phyloP scores from a whole-genome alignment of 352 stramenopile genomes.

The Pythium vanterpoolii region DNA sequence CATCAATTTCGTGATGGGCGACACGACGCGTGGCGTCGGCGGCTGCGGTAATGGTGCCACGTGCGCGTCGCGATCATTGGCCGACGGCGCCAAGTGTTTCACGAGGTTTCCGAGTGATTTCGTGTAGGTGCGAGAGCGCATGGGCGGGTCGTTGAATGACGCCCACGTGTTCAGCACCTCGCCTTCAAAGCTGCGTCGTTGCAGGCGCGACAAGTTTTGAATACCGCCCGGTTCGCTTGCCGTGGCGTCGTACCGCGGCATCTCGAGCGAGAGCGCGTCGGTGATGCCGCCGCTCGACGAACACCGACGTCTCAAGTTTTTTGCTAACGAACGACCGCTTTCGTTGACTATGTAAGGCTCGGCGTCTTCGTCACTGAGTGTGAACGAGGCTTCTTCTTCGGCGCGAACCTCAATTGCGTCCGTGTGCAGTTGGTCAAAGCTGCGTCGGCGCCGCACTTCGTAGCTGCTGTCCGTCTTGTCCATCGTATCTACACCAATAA shows the following conservation, averaged over 20 bases:
- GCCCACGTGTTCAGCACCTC: conserved; percentile 15
- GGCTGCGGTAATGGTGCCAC: conserved; percentile 7
- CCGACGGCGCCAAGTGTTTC: conserved; percentile 66
- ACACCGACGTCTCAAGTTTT: neutral
- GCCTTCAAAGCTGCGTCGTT: conserved; percentile 23
- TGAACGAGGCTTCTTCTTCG: conserved; percentile 17
- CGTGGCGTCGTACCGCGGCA: conserved; percentile 30
- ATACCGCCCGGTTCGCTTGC: conserved; percentile 20
- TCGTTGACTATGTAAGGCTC: conserved; percentile 1
- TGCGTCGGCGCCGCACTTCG: conserved; percentile 45
- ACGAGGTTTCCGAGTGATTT: conserved; percentile 79
- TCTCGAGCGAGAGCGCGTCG: conserved; percentile 45
- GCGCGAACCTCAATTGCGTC: conserved; percentile 22
- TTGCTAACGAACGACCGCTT: neutral
- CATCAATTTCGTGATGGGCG: conserved; percentile 42
- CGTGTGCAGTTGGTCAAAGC: conserved; percentile 37
- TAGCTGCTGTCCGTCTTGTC: neutral
- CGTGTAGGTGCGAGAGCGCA: conserved; percentile 64
- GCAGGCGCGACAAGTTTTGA: conserved; percentile 19
- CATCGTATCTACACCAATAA: neutral
- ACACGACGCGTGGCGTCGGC: conserved; percentile 34
- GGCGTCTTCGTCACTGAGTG: conserved; percentile 1
- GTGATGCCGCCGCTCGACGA: conserved; percentile 24
- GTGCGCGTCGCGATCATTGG: conserved; percentile 18
- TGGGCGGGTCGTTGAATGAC: conserved; percentile 27